These are phyloP conservation scores for Penicillium mononematosum DNA, from an alignment of 495 filamentous ascomycete species.

Conservation along the genomic window DNA sequence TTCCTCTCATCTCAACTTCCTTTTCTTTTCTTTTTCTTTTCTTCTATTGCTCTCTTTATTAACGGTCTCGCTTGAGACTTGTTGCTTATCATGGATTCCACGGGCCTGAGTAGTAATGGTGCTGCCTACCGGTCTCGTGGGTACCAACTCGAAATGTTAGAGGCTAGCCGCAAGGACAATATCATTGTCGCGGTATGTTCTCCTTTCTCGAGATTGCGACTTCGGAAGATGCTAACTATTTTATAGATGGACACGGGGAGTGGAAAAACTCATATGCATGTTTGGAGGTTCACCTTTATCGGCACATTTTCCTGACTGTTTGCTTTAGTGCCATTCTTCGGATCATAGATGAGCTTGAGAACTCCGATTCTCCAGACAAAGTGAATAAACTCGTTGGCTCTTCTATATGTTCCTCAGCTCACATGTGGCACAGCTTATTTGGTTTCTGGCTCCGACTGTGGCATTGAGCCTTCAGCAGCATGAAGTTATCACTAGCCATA, in stretches of 20 bases:
- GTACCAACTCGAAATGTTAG: slow-evolving; percentile 91
- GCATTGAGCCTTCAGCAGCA: slow-evolving; percentile 72
- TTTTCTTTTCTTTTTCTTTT: neutral
- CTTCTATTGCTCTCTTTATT: too few relatives aligned
- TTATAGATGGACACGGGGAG: slow-evolving; percentile 86
- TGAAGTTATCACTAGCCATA: slow-evolving; percentile 57
- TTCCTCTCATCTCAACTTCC: neutral
- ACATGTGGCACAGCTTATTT: slow-evolving; percentile 58
- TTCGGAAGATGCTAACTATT: neutral
- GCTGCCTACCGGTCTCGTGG: slow-evolving; percentile 51
- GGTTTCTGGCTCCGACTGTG: slow-evolving; percentile 84
- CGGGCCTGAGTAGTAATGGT: slow-evolving; percentile 8
- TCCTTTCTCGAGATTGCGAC: neutral
- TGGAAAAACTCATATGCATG: slow-evolving; percentile 90
- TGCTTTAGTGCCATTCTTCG: slow-evolving; percentile 68
- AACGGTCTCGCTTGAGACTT: neutral
- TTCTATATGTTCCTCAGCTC: neutral
- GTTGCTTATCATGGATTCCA: neutral
- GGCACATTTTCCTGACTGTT: slow-evolving; percentile 4
- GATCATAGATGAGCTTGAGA: slow-evolving; percentile 73
- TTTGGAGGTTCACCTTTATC: slow-evolving; percentile 2
- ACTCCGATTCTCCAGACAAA: slow-evolving; percentile 50
- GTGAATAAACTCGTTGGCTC: slow-evolving; percentile 37
- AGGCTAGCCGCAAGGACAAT: slow-evolving; percentile 73
- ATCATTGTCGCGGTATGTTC: slow-evolving; percentile 75